Evolutionary conservation across 768 basidiomycete species (phyloP).

Genomic region (Trametes cingulata): DNA sequence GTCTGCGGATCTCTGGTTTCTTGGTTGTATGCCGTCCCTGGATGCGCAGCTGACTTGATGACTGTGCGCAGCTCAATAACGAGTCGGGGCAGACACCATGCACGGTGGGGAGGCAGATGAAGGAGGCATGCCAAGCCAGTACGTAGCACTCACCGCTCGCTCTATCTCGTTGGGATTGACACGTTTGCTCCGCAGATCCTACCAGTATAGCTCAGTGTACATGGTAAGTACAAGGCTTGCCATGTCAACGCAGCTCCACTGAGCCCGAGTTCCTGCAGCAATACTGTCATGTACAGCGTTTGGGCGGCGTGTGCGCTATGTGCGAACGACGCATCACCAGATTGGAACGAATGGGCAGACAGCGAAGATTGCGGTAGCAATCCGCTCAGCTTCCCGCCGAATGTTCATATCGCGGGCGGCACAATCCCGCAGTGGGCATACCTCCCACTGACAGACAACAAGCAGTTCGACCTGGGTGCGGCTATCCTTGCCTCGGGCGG

Average conservation of each 20-base stretch:
- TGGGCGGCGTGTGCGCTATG: constrained; percentile 12
- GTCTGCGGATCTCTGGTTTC: too few species aligned
- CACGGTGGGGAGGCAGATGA: background rate
- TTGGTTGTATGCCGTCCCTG: background rate
- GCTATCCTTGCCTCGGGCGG: background rate
- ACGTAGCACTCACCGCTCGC: background rate
- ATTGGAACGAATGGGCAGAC: constrained; percentile 9
- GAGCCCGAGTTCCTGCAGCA: background rate
- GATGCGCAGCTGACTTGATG: background rate
- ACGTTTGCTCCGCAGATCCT: background rate
- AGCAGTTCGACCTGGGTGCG: constrained; percentile 6
- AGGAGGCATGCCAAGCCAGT: constrained; percentile 1
- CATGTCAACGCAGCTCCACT: background rate
- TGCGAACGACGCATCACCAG: background rate
- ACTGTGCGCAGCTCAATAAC: constrained; percentile 12
- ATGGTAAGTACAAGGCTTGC: constrained; percentile 7
- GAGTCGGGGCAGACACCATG: constrained; percentile 13
- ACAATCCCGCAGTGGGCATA: constrained; percentile 13
- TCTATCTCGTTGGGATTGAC: background rate
- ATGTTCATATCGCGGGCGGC: background rate
- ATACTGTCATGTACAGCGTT: constrained; percentile 10
- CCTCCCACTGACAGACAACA: background rate
- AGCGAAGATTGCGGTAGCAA: background rate
- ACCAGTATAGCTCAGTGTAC: background rate
- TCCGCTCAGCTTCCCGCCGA: constrained; percentile 2